Evolutionary conservation across 371 early-diverging fungal genomes (phyloP).

Genomic region (Lichtheimia ramosa): DNA sequence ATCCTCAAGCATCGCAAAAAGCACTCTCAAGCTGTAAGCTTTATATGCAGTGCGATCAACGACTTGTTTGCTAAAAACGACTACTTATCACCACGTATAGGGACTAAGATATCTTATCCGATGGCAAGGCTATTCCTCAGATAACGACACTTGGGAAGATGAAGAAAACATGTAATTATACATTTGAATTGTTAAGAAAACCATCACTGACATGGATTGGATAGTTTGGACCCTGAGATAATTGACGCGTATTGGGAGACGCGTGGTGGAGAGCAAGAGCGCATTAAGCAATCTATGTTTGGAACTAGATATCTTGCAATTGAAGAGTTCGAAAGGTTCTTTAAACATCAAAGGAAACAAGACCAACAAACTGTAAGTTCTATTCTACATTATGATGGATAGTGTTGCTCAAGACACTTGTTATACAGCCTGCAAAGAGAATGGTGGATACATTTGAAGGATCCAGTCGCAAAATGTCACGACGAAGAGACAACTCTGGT

Average conservation of each 20-base stretch:
- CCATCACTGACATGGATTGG: background rate
- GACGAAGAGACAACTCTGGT: no score
- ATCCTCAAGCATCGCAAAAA: no score
- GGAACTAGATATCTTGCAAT: no score
- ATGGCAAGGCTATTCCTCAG: slow-evolving; percentile 33
- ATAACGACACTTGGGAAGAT: slow-evolving; percentile 46
- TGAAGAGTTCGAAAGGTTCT: no score
- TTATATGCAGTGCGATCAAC: no score
- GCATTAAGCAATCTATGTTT: no score
- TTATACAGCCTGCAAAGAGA: background rate
- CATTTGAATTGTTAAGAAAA: background rate
- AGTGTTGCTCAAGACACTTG: background rate
- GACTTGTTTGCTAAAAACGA: no score
- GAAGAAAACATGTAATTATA: slow-evolving; percentile 35
- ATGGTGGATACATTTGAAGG: background rate
- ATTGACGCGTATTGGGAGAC: background rate
- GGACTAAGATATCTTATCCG: background rate
- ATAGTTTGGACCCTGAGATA: background rate
- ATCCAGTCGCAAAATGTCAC: no score
- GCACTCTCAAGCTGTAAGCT: no score
- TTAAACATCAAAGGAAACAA: no score
- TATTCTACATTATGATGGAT: no score
- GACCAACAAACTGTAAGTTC: no score
- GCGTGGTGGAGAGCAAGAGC: background rate
- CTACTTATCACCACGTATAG: background rate